Percentiles rank a stretch among this genome's conserved stretches.
These are phyloP conservation scores for Trichomonascaceae sp. DNA, from an alignment of 1,139 yeast genomes.

Conservation along the genomic window DNA sequence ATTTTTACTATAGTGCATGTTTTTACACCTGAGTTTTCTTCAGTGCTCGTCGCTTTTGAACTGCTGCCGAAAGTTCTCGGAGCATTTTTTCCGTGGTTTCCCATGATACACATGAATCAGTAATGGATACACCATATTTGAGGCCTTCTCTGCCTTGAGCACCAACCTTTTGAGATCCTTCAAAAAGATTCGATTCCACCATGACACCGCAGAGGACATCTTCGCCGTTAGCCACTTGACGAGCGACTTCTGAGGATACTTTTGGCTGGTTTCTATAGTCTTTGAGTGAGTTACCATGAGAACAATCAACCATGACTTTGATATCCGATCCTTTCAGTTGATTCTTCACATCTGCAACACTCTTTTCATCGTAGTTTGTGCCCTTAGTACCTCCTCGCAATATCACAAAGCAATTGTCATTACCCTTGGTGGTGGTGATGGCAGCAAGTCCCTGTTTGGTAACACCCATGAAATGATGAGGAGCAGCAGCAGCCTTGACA, in stretches of 20 bases:
- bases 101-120: constrained; percentile 96
- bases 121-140: constrained; percentile 93
- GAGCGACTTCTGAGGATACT: constrained; percentile 72
- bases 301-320: constrained; percentile 85
- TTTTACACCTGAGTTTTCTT: constrained; percentile 1
- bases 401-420: constrained; percentile 67
- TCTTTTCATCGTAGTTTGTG: constrained; percentile 80
- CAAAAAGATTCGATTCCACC: constrained; percentile 92
- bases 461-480: constrained; percentile 96
- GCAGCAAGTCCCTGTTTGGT: constrained; percentile 97
- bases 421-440: constrained; percentile 91
- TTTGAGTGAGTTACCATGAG: constrained; percentile 94
- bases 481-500: constrained; percentile 80
- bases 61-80: constrained; percentile 72
- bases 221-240: constrained; percentile 79
- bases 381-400: constrained; percentile 94
- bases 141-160: constrained; percentile 63
- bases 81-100: constrained; percentile 81
- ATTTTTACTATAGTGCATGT: neutral
- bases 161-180: constrained; percentile 87
- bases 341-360: constrained; percentile 70
- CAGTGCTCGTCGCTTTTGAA: constrained; percentile 60
- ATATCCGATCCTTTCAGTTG: constrained; percentile 38
- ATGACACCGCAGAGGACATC: constrained; percentile 79
- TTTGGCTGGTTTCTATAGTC: constrained; percentile 92